Conservation (phyloP, 1,284 basidiomycete species). For the Termitomyces sp. region DNA sequence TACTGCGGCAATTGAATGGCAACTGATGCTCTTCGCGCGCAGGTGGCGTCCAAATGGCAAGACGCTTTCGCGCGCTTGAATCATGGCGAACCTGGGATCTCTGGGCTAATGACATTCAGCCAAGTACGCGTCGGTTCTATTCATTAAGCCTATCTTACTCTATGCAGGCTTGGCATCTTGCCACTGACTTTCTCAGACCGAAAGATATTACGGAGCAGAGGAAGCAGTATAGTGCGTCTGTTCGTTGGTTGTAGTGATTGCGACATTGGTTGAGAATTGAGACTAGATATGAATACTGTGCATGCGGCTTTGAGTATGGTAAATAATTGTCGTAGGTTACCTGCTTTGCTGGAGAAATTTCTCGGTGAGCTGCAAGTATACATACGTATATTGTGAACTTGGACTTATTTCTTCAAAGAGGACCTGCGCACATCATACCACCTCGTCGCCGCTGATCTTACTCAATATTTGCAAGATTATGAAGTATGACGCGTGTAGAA, state of each 20-base stretch:
- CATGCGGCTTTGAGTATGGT: slow-evolving; percentile 51
- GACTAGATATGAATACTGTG: slow-evolving; percentile 44
- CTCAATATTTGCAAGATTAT: slow-evolving; percentile 51
- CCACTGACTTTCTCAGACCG: slow-evolving; percentile 53
- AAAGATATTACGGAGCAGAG: slow-evolving; percentile 36
- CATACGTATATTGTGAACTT: background rate
- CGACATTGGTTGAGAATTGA: background rate
- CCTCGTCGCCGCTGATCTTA: slow-evolving; percentile 57
- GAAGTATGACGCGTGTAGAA: slow-evolving; percentile 36
- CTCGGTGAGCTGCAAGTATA: slow-evolving; percentile 40
- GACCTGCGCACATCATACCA: slow-evolving; percentile 55
- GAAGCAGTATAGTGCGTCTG: slow-evolving; percentile 20
- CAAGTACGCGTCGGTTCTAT: slow-evolving; percentile 37
- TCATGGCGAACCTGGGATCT: slow-evolving; percentile 54
- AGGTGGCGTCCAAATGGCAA: slow-evolving; percentile 70
- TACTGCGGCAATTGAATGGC: slow-evolving; percentile 32
- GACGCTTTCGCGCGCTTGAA: slow-evolving; percentile 64
- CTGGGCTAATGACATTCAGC: slow-evolving; percentile 61
- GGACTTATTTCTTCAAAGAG: slow-evolving; percentile 35
- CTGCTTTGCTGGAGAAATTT: slow-evolving; percentile 61
- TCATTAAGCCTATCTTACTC: background rate
- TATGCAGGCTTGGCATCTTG: slow-evolving; percentile 58
- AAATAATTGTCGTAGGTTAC: slow-evolving; percentile 50
- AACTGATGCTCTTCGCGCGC: slow-evolving; percentile 50
- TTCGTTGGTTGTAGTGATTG: background rate